Conservation (phyloP, 306 rosid genomes). For the Prunus persica region Prunus_persica_NCBIv2 NC_034016.1:13349501-13350000, state of each 20-base stretch:
- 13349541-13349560: neutral
- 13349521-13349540: neutral
- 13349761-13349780: neutral
- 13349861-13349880: constrained; percentile 9
- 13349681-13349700: constrained; percentile 52
- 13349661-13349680: constrained; percentile 48
- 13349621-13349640: constrained; percentile 17
- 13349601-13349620: neutral
- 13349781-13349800: neutral
- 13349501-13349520: neutral
- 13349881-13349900: neutral
- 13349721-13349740: constrained; percentile 33
- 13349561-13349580: neutral
- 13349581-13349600: neutral
- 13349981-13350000: constrained; percentile 46
- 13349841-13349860: neutral
- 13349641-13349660: constrained; percentile 53
- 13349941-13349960: neutral
- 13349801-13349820: neutral
- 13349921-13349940: neutral
- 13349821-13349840: neutral
- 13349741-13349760: constrained; percentile 30
- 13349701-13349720: constrained; percentile 40
- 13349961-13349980: constrained; percentile 4
- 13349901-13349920: neutral